Conservation (phyloP, 306 rosid genomes). For the Rosa chinensis region DNA sequence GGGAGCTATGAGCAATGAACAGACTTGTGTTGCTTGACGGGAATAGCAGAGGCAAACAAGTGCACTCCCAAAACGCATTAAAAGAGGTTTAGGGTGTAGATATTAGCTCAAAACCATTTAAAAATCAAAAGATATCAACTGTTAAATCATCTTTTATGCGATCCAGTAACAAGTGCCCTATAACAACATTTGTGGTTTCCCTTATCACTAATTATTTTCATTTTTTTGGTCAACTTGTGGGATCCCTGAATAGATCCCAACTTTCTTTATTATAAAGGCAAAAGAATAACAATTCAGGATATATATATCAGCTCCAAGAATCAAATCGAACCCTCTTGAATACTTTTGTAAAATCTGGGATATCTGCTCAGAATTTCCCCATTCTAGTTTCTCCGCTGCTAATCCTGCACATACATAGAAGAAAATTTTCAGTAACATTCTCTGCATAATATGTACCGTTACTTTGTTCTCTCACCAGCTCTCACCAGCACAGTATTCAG, state of each 20-base stretch:
- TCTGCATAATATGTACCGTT: conserved; percentile 15
- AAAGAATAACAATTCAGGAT: conserved; percentile 43
- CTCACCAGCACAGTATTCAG: conserved; percentile 56
- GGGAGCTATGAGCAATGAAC: background rate
- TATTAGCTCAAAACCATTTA: background rate
- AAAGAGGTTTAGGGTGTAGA: background rate
- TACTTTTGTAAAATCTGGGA: conserved; percentile 51
- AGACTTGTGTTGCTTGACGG: background rate
- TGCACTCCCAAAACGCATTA: background rate
- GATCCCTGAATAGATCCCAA: background rate
- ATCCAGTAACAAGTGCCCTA: no score
- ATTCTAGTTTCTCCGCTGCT: conserved; percentile 75
- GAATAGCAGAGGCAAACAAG: background rate
- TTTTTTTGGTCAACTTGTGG: no score
- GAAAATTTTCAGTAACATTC: conserved; percentile 9
- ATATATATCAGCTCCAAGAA: conserved; percentile 97
- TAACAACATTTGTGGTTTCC: no score
- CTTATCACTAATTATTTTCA: no score
- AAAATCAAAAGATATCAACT: background rate
- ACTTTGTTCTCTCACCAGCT: conserved; percentile 7
- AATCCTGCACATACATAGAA: conserved; percentile 48
- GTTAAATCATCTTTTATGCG: background rate
- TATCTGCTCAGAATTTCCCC: conserved; percentile 80
- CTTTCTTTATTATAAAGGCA: conserved; percentile 8
- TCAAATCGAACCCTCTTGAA: conserved; percentile 69